Base-by-base conservation (phyloP, 2,329 filamentous ascomycete species). In the Ustulina deusta region DNA sequence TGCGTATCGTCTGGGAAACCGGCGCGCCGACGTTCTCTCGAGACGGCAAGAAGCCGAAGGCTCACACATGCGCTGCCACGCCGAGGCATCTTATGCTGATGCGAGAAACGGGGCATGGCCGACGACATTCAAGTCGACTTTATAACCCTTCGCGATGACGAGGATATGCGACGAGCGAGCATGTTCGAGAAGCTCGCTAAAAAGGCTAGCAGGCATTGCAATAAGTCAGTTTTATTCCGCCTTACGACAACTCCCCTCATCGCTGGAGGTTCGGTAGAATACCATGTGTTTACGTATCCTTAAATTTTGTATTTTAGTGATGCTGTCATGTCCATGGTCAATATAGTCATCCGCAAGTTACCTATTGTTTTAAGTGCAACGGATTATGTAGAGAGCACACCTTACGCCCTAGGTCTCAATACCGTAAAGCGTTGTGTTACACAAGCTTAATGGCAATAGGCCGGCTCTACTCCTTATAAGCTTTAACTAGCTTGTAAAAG, bases 121-220 rank as follows among this genome's bases (percentile, higher is more conserved):
- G 49, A 52, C 17, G 20, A 52, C 11, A 52, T 52, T 34, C 27
- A 32, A 10, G 27, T 52, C 17, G 27, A 52, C 49, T 52, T 52
- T 11, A 20, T 11, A 3, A 52, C 27, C 5, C 15, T n/a, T 34
- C 29, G 17, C 6, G 22, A 51, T 32, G 27, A 51, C 13, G 25
- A 51, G 46, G 15, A 17, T 32, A 9, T 15, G 25, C 25, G 46
- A 51, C 22, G 46, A 2, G 11, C 15, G 25, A 51, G 22, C 5
- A 29, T 32, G 46, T 1, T 51, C 6, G 29, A 51, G 13, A 36
- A 11, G 11, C 34, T 29, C 25, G 13, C 25, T 51, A 17, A 46
- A 22, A 46, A 25, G 20, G 42, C 42, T 22, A 46, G 20, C 20
- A 46, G 25, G 20, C 20, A 46, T 25, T 46, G 42, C 5, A 46